Conservation (phyloP, 2,329 filamentous ascomycete genomes). For the Xylariaceae sp. region DNA sequence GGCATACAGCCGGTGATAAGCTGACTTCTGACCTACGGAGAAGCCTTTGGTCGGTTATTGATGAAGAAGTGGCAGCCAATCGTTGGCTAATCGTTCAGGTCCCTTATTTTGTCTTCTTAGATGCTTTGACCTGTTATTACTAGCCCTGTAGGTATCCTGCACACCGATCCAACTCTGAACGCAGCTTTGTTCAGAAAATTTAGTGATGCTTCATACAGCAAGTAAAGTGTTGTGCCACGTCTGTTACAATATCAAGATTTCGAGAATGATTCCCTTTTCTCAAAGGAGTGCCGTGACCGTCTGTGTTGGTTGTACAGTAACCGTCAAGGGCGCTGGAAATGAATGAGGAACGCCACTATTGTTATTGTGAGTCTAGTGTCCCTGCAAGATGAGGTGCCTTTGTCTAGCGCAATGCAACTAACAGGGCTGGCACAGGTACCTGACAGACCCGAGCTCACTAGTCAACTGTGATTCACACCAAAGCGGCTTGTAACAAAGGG, state of each 20-base stretch:
- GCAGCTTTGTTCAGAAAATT: not conserved
- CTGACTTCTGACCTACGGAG: not conserved
- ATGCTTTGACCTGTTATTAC: conserved; percentile 3
- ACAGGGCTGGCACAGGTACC: conserved; percentile 37
- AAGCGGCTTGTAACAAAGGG: conserved; percentile 28
- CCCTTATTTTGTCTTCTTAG: conserved; percentile 21
- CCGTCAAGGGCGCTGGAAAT: conserved; percentile 23
- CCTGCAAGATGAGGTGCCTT: conserved; percentile 23
- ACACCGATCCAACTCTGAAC: not conserved
- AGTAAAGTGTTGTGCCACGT: conserved; percentile 5
- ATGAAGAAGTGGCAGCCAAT: conserved; percentile 4
- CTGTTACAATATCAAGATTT: conserved; percentile 15
- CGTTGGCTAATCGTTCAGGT: conserved; percentile 16
- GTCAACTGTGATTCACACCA: conserved; percentile 25
- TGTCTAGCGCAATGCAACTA: conserved; percentile 28
- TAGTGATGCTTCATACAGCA: conserved; percentile 16
- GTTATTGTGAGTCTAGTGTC: conserved; percentile 17
- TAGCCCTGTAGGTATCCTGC: conserved; percentile 7
- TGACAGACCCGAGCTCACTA: conserved; percentile 30
- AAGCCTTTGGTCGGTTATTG: conserved; percentile 4
- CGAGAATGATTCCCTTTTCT: conserved; percentile 18
- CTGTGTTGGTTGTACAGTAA: conserved; percentile 21
- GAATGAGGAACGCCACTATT: conserved; percentile 28
- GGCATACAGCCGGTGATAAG: not conserved
- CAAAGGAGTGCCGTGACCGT: conserved; percentile 15